Base-by-base conservation (phyloP, 208 protist species). In the Leptomonas pyrrhocoris region DNA sequence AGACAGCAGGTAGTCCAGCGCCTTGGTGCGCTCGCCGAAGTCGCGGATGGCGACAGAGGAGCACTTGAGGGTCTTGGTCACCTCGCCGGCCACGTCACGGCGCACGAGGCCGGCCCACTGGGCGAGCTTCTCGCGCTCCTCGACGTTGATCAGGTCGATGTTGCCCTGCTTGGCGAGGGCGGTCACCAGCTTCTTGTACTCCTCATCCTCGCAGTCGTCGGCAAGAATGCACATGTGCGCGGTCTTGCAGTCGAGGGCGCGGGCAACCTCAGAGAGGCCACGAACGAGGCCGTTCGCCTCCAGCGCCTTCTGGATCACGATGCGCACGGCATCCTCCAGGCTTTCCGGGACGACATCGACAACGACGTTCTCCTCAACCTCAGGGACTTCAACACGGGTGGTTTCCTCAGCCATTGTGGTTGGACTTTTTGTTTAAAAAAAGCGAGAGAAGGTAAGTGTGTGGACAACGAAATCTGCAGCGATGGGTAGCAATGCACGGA, bases 111-210 rank as follows among this genome's bases (percentile, higher is more conserved):
- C 88, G 48, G 84, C 85, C 89, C 87, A 97, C 69, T 92, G 68
- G 57, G 86, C 89, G 49, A 96, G 89, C 73, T 90, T 94, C 83
- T 84, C 81, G 56, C 86, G 83, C 77, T 92, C 86, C 69, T 89
- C 85, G 28, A 97, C 88, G 69, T 88, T 89, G 80, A 97, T 92
- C 48, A 97, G 79, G 67, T 96, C 87, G 70, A 96, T 90, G 58
- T 90, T 80, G 55, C 88, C 80, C 77, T 94, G 90, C 61, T 83
- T 86, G 61, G 85, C 77, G 36, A 97, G 89, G 49, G 88, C 89
- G 12, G 77, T 89, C 63, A 97, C 83, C 46, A 97, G 90, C 63
- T 93, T 94, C 86, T 96, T 97, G 89, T 96, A 97, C 61, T 85
- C 87, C 82, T 90, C 89, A 70, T 97, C 90, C 65, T 97, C 93